phyloP scores from a whole-genome alignment of 257 asterid genomes.

The Jacaranda mimosifolia region DNA sequence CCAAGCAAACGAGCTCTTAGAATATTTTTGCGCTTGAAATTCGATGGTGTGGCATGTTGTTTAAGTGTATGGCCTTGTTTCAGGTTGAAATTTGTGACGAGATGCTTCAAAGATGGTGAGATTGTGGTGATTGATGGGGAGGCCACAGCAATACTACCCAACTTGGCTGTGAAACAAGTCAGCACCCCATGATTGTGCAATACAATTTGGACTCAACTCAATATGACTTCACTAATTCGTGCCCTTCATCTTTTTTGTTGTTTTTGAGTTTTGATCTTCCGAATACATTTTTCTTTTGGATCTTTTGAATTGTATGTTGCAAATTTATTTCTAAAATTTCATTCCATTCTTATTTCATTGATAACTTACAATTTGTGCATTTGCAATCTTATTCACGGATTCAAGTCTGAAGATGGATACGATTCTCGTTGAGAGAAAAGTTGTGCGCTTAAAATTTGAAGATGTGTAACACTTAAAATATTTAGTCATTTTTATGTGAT shows the following conservation, averaged over 20 bases:
- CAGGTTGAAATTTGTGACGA: conserved; percentile 72
- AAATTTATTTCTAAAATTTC: too few relatives aligned
- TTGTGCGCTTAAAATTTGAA: too few relatives aligned
- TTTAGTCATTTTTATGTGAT: too few relatives aligned
- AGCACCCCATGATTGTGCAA: not conserved
- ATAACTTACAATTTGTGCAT: too few relatives aligned
- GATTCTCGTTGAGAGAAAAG: too few relatives aligned
- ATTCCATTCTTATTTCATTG: too few relatives aligned
- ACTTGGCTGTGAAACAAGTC: conserved; percentile 44
- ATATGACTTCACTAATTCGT: not conserved
- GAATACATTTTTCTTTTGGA: not conserved
- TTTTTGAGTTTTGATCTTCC: not conserved
- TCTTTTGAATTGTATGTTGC: too few relatives aligned
- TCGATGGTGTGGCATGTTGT: not conserved
- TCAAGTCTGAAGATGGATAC: too few relatives aligned
- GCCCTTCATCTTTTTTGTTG: not conserved
- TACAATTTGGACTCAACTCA: not conserved
- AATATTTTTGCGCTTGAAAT: not conserved
- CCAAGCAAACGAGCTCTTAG: too few relatives aligned
- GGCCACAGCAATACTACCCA: conserved; percentile 66
- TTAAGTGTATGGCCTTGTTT: not conserved
- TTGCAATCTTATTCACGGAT: too few relatives aligned
- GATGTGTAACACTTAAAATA: too few relatives aligned
- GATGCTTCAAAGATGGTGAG: conserved; percentile 59
- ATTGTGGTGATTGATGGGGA: conserved; percentile 67